phyloP scores from a whole-genome alignment of 352 stramenopile species.

The Phytopythium helicoides region DNA sequence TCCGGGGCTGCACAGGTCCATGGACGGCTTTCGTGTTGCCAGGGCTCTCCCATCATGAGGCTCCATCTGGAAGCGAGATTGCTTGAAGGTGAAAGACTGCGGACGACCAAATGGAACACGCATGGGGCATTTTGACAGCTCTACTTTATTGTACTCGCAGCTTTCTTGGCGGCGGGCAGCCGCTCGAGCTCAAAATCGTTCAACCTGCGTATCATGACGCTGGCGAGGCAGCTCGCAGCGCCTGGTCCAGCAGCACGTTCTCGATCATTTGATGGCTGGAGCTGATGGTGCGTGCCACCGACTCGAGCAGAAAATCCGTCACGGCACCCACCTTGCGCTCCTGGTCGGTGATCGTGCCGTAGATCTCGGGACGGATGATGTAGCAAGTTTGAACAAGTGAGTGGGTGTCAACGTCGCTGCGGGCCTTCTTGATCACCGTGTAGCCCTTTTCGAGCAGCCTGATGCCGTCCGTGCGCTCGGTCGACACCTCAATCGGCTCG shows the following conservation, averaged over 20 bases:
- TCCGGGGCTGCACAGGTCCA: too few relatives aligned
- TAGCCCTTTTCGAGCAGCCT: constrained; percentile 56
- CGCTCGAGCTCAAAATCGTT: too few relatives aligned
- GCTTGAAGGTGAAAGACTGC: too few relatives aligned
- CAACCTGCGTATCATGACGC: background rate
- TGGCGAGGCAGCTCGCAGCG: constrained; percentile 6
- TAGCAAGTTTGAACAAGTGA: constrained; percentile 75
- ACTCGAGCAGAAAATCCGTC: constrained; percentile 69
- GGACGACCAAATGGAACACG: too few relatives aligned
- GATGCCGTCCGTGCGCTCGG: constrained; percentile 49
- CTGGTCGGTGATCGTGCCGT: constrained; percentile 58
- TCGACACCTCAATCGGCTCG: constrained; percentile 48
- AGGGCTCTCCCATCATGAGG: too few relatives aligned
- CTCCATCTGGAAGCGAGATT: too few relatives aligned
- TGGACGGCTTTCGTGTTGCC: too few relatives aligned
- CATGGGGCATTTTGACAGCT: too few relatives aligned
- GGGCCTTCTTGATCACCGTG: constrained; percentile 50
- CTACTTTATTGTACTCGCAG: too few relatives aligned
- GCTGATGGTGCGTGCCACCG: constrained; percentile 53
- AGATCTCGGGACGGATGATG: constrained; percentile 56
- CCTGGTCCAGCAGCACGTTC: constrained; percentile 55
- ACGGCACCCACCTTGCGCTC: constrained; percentile 60
- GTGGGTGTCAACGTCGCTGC: constrained; percentile 28
- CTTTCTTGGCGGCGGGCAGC: background rate
- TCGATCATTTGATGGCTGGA: constrained; percentile 74